These are phyloP conservation scores for Phyllosticta citriasiana DNA, from an alignment of 2,329 filamentous ascomycete species.

Conservation along the genomic window DNA sequence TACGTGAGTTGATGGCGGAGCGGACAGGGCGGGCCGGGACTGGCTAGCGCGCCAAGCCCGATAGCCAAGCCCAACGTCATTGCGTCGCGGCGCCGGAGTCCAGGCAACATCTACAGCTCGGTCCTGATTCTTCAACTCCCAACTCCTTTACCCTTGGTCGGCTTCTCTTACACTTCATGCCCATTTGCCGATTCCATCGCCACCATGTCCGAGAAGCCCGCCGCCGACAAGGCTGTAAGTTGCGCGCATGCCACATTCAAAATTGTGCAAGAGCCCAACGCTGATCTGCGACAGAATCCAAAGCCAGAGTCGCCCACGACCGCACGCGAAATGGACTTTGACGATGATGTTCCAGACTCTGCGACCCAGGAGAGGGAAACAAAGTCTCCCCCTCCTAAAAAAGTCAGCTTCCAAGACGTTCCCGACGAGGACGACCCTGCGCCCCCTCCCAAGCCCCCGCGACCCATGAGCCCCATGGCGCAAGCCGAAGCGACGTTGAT, in stretches of 20 bases:
- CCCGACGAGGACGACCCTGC: conserved; percentile 35
- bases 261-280: conserved; percentile 8
- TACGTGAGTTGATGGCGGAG: neutral
- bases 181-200: neutral
- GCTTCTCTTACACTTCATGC: neutral
- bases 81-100: conserved; percentile 1
- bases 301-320: conserved; percentile 44
- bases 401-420: conserved; percentile 37
- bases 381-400: conserved; percentile 30
- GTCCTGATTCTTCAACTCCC: neutral
- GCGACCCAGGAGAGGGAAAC: conserved; percentile 12
- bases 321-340: conserved; percentile 46
- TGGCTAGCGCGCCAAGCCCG: neutral
- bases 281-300: conserved; percentile 18
- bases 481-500: conserved; percentile 81
- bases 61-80: neutral
- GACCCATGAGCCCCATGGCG: conserved; percentile 70
- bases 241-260: conserved; percentile 15
- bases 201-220: conserved; percentile 11
- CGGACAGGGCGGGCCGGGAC: conserved; percentile 1
- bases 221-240: conserved; percentile 12
- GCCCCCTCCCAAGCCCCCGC: conserved; percentile 69
- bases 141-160: neutral
- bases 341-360: conserved; percentile 41
- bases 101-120: neutral